Conservation (phyloP, 2,329 filamentous ascomycete species). For the Cladosporium sp. region DNA sequence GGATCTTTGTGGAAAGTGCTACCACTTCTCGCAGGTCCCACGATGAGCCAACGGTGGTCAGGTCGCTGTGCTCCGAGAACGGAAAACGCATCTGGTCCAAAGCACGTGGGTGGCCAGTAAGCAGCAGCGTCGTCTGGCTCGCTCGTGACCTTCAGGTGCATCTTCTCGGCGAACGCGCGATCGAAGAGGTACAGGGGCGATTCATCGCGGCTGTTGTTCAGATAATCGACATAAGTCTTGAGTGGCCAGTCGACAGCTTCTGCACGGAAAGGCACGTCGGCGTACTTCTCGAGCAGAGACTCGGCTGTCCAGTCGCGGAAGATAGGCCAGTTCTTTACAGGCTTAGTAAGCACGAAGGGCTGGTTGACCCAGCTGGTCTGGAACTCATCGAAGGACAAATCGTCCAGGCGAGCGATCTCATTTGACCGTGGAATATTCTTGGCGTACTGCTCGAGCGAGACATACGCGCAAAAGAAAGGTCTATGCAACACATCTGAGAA, state of each 20-base stretch:
- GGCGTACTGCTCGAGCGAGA: conserved; percentile 61
- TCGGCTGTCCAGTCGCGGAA: conserved; percentile 69
- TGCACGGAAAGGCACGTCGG: conserved; percentile 69
- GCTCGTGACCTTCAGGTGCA: conserved; percentile 56
- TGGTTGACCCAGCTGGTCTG: conserved; percentile 67
- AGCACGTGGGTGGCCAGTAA: conserved; percentile 79
- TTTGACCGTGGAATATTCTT: conserved; percentile 68
- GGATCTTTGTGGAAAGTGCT: conserved; percentile 90
- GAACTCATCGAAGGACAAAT: conserved; percentile 70
- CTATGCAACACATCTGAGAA: conserved; percentile 89
- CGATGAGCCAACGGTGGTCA: conserved; percentile 86
- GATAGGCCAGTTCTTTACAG: conserved; percentile 76
- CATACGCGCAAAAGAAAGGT: conserved; percentile 83
- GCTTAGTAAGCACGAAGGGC: conserved; percentile 81
- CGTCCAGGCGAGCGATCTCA: conserved; percentile 62
- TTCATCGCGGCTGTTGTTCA: conserved; percentile 74
- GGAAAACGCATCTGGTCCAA: conserved; percentile 79
- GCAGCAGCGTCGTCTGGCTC: conserved; percentile 42
- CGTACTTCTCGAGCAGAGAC: conserved; percentile 60
- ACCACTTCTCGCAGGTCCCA: conserved; percentile 80
- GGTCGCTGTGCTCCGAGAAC: conserved; percentile 73
- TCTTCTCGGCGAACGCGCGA: conserved; percentile 79
- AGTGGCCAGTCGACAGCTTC: conserved; percentile 93
- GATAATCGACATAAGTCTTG: conserved; percentile 74
- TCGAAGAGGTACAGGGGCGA: conserved; percentile 93